These are phyloP conservation scores for Pichia sp. DNA, from an alignment of 1,139 yeast species.

Conservation along the genomic window DNA sequence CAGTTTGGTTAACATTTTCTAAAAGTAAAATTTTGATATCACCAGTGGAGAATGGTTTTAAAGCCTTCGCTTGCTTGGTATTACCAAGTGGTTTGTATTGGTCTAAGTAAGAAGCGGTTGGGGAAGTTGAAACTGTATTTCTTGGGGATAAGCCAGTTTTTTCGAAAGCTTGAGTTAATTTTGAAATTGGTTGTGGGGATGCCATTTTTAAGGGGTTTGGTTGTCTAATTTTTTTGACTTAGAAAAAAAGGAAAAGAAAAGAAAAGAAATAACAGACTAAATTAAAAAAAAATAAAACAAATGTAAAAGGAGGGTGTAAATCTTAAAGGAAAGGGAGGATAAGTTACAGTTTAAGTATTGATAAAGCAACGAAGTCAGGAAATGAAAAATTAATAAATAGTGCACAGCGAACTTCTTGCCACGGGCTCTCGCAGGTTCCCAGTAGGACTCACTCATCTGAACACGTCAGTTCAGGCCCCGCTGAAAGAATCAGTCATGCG, in stretches of 20 bases:
- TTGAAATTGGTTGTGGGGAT: slow-evolving; percentile 62
- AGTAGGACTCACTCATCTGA: too few species aligned
- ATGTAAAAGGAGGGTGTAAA: too few species aligned
- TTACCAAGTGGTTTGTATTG: slow-evolving; percentile 38
- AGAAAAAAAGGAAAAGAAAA: background rate
- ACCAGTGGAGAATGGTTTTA: slow-evolving; percentile 86
- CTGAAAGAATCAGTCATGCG: slow-evolving; percentile 4
- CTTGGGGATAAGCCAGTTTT: slow-evolving; percentile 36
- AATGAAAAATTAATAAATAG: background rate
- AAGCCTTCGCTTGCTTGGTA: slow-evolving; percentile 51
- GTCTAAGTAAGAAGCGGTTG: slow-evolving; percentile 48
- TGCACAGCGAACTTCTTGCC: background rate
- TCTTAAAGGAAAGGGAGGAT: too few species aligned
- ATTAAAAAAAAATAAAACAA: too few species aligned
- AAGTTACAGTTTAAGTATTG: too few species aligned
- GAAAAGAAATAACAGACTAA: background rate
- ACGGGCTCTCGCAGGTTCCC: too few species aligned
- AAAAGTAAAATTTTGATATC: slow-evolving; percentile 85
- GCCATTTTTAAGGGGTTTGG: slow-evolving; percentile 38
- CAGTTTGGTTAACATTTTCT: slow-evolving; percentile 91
- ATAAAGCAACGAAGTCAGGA: too few species aligned
- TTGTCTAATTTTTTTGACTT: too few species aligned
- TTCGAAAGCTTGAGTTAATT: slow-evolving; percentile 49
- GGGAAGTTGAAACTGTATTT: slow-evolving; percentile 75
- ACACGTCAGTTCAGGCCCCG: too few species aligned